Base-by-base conservation (phyloP, 768 basidiomycete species). In the Leccinum truebloodii region DNA sequence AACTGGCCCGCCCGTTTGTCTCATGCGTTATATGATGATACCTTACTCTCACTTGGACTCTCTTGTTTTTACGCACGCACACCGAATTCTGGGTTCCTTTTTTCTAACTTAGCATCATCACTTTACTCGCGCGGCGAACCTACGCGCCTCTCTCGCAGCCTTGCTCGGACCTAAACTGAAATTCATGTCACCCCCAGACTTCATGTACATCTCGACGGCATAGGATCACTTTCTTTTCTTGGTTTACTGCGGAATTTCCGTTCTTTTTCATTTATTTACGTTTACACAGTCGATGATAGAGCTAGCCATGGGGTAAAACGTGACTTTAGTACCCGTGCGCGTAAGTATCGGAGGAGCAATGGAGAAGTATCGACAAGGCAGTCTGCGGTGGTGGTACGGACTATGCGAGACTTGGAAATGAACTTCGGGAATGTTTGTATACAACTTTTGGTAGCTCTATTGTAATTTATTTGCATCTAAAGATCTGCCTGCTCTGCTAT, bases 11-110 rank as follows among this genome's bases (percentile, higher is more conserved):
- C 34, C 41, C 8, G 32, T 46, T 14, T 39, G 54, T 46, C 18
- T 22, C 41, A 44, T 51, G 63, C 56, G 44, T 46, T 58, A 59
- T 46, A 61, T 52, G 57, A 58, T 59, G 20, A 46, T 46, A 61
- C 63, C 60, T 57, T 20, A 69, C 54, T 54, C 41, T 68, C 54
- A 39, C 32, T 12, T 28, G 59, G 62, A 68, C 62, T 6, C 37
- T 13, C 55, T 54, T 14, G 41, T 39, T 46, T 57, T 58, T 50
- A 50, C 22, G 16, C 41, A 12, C 20, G 3, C 41, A 44, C 10
- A 20, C 44, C 32, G 30, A 44, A 22, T 26, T 22, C 51, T 48
- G 41, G 4, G n/a, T 46, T 46, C 44, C 6, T 54, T 34, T 34
- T n/a, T 37, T 32, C 35, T 61, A 67, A 50, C 66, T 61, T 64